These are phyloP conservation scores for Yamadazyma kanchanaburiensis DNA, from an alignment of 1,139 yeast species.

Conservation along the genomic window DNA sequence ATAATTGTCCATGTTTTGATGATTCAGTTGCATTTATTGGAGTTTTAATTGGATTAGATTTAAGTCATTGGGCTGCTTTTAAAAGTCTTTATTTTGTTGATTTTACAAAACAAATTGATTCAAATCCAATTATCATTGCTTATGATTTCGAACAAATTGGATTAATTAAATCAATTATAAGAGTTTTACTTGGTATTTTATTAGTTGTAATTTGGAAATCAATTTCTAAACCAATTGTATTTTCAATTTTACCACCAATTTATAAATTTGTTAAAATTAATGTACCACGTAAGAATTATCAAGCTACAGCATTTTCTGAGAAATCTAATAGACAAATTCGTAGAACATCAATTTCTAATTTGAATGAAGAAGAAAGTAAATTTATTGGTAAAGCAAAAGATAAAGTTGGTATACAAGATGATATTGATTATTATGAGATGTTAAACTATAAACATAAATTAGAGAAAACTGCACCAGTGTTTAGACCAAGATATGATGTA, in stretches of 20 bases:
- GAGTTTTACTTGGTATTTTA: constrained; percentile 57
- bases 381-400: constrained; percentile 31
- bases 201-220: constrained; percentile 70
- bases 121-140: constrained; percentile 37
- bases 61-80: constrained; percentile 47
- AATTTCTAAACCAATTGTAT: constrained; percentile 59
- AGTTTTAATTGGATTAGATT: constrained; percentile 73
- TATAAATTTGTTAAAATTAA: constrained; percentile 42
- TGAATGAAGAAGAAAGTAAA: constrained; percentile 35
- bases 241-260: constrained; percentile 46
- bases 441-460: constrained; percentile 22
- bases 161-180: constrained; percentile 28
- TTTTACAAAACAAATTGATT: constrained; percentile 9
- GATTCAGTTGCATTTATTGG: constrained; percentile 94
- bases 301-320: constrained; percentile 37
- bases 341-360: constrained; percentile 37
- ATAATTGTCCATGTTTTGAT: constrained; percentile 94
- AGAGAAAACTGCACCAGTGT: constrained; percentile 34
- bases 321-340: constrained; percentile 36
- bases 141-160: constrained; percentile 42
- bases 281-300: constrained; percentile 39
- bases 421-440: constrained; percentile 43
- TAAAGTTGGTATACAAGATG: constrained; percentile 37
- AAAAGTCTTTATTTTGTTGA: constrained; percentile 24
- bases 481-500: constrained; percentile 60